A percentile compares a stretch with the other conserved stretches of the same genome.
Evolutionary conservation across 495 filamentous ascomycete species (phyloP).

Genomic region (Penicillium diatomitis): DNA sequence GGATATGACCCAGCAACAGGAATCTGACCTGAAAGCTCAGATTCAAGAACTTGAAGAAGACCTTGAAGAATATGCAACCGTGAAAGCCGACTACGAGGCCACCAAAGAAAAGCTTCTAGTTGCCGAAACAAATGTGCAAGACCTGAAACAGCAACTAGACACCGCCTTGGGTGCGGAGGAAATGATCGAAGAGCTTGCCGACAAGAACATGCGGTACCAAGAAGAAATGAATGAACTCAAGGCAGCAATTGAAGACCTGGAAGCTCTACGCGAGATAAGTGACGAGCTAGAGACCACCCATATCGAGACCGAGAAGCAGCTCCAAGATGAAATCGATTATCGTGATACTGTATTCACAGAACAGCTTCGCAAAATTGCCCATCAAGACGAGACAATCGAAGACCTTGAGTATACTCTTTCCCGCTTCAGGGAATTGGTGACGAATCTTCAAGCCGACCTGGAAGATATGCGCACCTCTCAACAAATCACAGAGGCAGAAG

Average conservation of each 20-base stretch:
- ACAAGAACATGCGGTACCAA: constrained; percentile 69
- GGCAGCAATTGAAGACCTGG: constrained; percentile 72
- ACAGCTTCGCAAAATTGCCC: constrained; percentile 49
- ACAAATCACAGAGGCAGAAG: constrained; percentile 84
- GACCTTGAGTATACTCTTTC: constrained; percentile 85
- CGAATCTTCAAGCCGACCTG: constrained; percentile 74
- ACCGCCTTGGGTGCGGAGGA: constrained; percentile 78
- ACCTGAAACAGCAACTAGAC: constrained; percentile 85
- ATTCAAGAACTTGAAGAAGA: constrained; percentile 75
- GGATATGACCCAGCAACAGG: constrained; percentile 78
- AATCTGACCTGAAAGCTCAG: constrained; percentile 66
- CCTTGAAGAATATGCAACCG: constrained; percentile 55
- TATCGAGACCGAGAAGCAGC: constrained; percentile 82
- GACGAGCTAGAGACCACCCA: constrained; percentile 94
- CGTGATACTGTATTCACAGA: constrained; percentile 70
- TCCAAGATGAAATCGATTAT: constrained; percentile 87
- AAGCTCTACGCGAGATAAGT: constrained; percentile 79
- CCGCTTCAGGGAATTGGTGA: constrained; percentile 81
- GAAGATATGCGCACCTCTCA: constrained; percentile 87
- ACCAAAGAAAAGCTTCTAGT: constrained; percentile 63
- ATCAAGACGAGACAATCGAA: constrained; percentile 67
- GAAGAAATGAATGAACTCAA: constrained; percentile 78
- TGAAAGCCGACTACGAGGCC: constrained; percentile 63
- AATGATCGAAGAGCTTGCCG: constrained; percentile 86
- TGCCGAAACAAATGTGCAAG: constrained; percentile 69